Conservation (phyloP, 257 asterid species). For the Salvia hispanica region DNA sequence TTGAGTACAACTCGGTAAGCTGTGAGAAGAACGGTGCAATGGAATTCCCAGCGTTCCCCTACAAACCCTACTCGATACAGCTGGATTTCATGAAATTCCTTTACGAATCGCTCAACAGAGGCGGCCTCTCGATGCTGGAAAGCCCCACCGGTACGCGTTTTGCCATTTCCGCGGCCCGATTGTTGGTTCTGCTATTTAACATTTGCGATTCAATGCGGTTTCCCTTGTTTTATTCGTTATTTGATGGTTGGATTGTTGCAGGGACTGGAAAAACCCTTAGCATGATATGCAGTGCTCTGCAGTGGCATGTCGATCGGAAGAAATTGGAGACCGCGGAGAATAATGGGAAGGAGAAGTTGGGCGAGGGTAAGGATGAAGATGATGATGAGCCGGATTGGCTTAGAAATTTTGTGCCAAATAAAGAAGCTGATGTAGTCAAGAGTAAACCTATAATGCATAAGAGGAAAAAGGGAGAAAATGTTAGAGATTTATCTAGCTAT, state of each 20-base stretch:
- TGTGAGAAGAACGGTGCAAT: slow-evolving; percentile 32
- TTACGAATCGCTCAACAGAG: slow-evolving; percentile 76
- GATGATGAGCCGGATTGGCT: slow-evolving; percentile 97
- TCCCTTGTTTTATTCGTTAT: neutral
- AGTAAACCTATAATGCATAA: slow-evolving; percentile 32
- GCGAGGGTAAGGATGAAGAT: slow-evolving; percentile 57
- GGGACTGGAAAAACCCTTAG: slow-evolving; percentile 99
- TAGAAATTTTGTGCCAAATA: slow-evolving; percentile 60
- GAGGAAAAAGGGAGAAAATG: slow-evolving; percentile 36
- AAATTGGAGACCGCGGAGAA: slow-evolving; percentile 32
- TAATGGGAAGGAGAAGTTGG: slow-evolving; percentile 37
- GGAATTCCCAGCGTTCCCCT: slow-evolving; percentile 76
- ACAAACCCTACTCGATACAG: slow-evolving; percentile 82
- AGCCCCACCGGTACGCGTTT: slow-evolving; percentile 80
- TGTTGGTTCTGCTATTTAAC: neutral
- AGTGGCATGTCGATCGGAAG: slow-evolving; percentile 84
- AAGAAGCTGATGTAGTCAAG: slow-evolving; percentile 41
- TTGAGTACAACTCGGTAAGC: slow-evolving; percentile 1
- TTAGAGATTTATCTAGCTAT: slow-evolving; percentile 47
- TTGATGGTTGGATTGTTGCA: slow-evolving; percentile 34
- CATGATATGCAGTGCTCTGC: slow-evolving; percentile 94
- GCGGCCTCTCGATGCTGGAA: slow-evolving; percentile 95
- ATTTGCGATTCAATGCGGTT: neutral
- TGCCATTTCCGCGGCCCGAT: neutral
- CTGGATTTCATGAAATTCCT: slow-evolving; percentile 89